Evolutionary conservation across 192 early-diverging fungal species (phyloP).

Genomic region (Coemansia sp.): DNA sequence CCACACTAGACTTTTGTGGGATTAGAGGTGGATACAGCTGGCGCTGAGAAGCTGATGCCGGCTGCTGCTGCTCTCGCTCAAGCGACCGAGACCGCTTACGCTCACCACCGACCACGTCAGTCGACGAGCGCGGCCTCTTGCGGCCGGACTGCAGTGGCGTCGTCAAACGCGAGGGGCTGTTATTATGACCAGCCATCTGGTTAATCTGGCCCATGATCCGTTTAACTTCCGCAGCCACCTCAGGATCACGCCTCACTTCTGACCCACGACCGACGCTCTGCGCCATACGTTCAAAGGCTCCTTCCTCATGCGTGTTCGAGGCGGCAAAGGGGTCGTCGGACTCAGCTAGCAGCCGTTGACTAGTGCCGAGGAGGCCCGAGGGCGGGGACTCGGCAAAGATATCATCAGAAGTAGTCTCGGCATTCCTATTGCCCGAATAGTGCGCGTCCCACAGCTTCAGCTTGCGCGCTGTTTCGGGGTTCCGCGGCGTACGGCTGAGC

Average conservation of each 20-base stretch:
- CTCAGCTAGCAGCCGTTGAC: neutral
- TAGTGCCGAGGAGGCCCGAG: neutral
- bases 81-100: constrained; percentile 10
- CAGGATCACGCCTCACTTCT: neutral
- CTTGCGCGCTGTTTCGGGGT: constrained; percentile 25
- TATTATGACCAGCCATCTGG: neutral
- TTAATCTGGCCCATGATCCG: constrained; percentile 24
- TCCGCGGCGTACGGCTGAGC: constrained; percentile 2
- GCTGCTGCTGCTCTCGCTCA: neutral
- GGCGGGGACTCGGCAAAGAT: constrained; percentile 30
- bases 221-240: constrained; percentile 4
- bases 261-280: neutral
- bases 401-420: constrained; percentile 8
- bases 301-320: neutral
- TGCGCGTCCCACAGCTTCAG: constrained; percentile 41
- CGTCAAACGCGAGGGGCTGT: neutral
- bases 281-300: constrained; percentile 3
- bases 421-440: constrained; percentile 9
- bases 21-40: neutral
- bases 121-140: neutral
- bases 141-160: neutral
- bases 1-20: neutral
- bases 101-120: neutral
- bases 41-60: no score
- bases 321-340: constrained; percentile 5